These are phyloP conservation scores for Verticillium dahliae DNA, from an alignment of 2,329 filamentous ascomycete species.

Conservation along the genomic window DNA sequence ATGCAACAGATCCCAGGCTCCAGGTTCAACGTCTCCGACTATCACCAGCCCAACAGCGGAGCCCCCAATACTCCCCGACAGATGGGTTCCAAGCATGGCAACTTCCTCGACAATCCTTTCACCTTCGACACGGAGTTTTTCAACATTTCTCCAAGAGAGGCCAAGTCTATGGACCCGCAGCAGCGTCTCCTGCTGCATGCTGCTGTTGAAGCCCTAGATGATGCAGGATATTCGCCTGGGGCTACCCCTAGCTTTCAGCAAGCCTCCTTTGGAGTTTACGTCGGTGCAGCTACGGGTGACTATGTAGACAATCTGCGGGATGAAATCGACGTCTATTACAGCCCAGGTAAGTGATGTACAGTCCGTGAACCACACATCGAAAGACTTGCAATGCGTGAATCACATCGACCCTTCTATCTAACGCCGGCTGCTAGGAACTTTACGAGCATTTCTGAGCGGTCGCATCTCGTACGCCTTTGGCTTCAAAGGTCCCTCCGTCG, in stretches of 20 bases:
- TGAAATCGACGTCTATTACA: no score
- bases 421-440: conserved; percentile 20
- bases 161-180: conserved; percentile 23
- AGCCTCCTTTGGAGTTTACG: conserved; percentile 20
- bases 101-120: conserved; percentile 15
- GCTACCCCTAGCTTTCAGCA: conserved; percentile 7
- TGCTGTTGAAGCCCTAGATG: conserved; percentile 25
- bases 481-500: conserved; percentile 24
- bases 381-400: background rate
- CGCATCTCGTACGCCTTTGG: conserved; percentile 26
- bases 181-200: conserved; percentile 25
- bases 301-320: conserved; percentile 5
- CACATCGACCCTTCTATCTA: no score
- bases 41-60: no score
- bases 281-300: conserved; percentile 11
- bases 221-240: conserved; percentile 15
- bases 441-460: conserved; percentile 22
- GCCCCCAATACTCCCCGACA: no score
- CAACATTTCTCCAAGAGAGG: conserved; percentile 22
- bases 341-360: conserved; percentile 1
- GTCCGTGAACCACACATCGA: background rate
- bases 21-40: no score
- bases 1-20: no score
- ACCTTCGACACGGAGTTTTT: conserved; percentile 35
- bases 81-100: conserved; percentile 9